A percentile compares a stretch with the other conserved stretches of the same genome.
Evolutionary conservation across 352 stramenopile genomes (phyloP).

Genomic region (Phytophthora pseudosyringae): DNA sequence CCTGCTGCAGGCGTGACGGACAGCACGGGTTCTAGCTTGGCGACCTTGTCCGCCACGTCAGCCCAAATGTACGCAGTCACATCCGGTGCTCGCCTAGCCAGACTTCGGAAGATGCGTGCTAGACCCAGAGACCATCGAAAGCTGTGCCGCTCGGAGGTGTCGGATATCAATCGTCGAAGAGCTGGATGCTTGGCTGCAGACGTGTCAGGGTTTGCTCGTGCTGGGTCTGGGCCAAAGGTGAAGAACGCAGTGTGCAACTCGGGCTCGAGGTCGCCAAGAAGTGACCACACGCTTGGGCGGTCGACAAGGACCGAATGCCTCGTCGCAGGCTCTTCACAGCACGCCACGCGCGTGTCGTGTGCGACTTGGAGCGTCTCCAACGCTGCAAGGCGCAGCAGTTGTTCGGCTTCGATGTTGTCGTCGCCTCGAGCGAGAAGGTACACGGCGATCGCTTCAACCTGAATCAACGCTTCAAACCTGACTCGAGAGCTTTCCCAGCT

Average conservation of each 20-base stretch:
- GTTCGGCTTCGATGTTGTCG: conserved; percentile 39
- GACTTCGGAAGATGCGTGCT: conserved; percentile 45
- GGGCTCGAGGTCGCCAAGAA: conserved; percentile 34
- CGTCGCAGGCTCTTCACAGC: conserved; percentile 3
- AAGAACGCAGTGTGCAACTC: conserved; percentile 42
- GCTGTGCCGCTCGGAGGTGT: conserved; percentile 32
- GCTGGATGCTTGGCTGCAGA: conserved; percentile 2
- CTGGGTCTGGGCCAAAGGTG: conserved; percentile 17
- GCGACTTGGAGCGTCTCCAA: conserved; percentile 47
- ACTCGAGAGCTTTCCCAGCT: conserved; percentile 47
- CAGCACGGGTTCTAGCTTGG: conserved; percentile 68
- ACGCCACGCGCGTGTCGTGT: conserved; percentile 16
- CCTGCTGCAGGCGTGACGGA: conserved; percentile 18
- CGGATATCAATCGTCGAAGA: conserved; percentile 17
- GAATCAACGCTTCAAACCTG: conserved; percentile 56
- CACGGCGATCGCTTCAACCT: conserved; percentile 65
- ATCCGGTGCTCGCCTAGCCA: conserved; percentile 54
- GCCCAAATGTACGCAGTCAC: conserved; percentile 71
- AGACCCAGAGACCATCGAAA: conserved; percentile 71
- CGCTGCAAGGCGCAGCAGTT: conserved; percentile 33
- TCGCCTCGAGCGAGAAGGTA: conserved; percentile 60
- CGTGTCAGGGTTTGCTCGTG: neutral
- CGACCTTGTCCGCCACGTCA: conserved; percentile 65
- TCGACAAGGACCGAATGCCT: conserved; percentile 14
- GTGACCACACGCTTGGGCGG: conserved; percentile 32